A percentile compares a stretch with the other conserved stretches of the same genome.
Conservation (phyloP, 2,329 filamentous ascomycete species). For the Ophiocordyceps camponoti-saundersi region DNA sequence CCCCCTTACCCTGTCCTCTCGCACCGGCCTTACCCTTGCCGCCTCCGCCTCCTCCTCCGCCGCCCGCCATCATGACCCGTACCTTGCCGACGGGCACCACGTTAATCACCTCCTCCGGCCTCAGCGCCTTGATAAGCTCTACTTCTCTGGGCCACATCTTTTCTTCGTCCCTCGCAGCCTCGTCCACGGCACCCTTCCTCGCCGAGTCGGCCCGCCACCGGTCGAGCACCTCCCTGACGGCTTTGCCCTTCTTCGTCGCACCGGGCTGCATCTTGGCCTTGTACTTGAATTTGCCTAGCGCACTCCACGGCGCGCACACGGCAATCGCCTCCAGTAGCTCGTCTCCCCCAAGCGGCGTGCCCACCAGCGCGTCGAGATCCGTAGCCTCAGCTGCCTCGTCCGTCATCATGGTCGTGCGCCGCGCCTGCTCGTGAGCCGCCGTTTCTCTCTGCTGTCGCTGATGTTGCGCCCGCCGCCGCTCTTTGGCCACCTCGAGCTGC, state of each 20-base stretch:
- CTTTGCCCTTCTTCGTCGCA: constrained; percentile 81
- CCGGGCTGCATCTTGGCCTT: constrained; percentile 91
- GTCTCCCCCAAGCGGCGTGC: constrained; percentile 63
- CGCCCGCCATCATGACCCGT: constrained; percentile 55
- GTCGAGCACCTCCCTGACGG: constrained; percentile 75
- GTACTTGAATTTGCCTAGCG: constrained; percentile 63
- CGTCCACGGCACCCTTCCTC: constrained; percentile 43
- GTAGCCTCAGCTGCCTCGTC: constrained; percentile 40
- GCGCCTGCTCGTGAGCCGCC: constrained; percentile 57
- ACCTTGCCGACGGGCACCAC: constrained; percentile 66
- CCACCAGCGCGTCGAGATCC: constrained; percentile 48
- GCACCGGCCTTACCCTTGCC: constrained; percentile 18
- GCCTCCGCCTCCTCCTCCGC: constrained; percentile 21
- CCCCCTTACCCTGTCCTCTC: constrained; percentile 15
- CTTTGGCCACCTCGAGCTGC: constrained; percentile 53
- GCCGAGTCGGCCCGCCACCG: constrained; percentile 54
- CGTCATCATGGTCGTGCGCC: constrained; percentile 41
- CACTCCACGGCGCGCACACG: constrained; percentile 47
- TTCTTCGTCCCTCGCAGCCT: constrained; percentile 45
- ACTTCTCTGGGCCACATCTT: constrained; percentile 72
- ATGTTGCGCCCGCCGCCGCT: constrained; percentile 67
- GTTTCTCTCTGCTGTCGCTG: constrained; percentile 59
- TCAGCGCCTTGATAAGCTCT: constrained; percentile 68
- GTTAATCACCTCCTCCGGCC: constrained; percentile 68
- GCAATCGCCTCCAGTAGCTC: constrained; percentile 56